These are phyloP conservation scores for Iris macrosiphon DNA, from an alignment of 106 monocot genomes.

Conservation along the genomic window DNA sequence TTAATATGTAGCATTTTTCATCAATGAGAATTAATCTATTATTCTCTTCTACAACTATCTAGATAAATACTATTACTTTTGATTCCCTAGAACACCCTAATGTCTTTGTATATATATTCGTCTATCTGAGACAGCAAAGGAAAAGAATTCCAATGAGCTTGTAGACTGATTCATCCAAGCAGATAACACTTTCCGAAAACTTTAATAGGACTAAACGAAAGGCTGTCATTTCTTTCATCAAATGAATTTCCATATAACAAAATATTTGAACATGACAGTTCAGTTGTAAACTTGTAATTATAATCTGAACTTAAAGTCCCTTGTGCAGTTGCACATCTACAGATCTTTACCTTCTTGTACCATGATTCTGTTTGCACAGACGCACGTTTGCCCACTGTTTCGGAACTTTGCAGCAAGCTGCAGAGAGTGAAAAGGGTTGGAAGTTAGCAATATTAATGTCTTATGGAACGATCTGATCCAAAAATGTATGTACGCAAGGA, in stretches of 20 bases:
- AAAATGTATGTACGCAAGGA: background rate
- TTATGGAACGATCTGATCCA: background rate
- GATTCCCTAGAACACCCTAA: too few relatives aligned
- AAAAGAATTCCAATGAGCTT: background rate
- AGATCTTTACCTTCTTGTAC: constrained; percentile 86
- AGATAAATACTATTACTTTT: too few relatives aligned
- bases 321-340: background rate
- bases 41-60: too few relatives aligned
- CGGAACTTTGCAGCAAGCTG: constrained; percentile 95
- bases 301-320: background rate
- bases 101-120: too few relatives aligned
- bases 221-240: background rate
- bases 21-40: too few relatives aligned
- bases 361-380: constrained; percentile 93
- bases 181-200: background rate
- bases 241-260: background rate
- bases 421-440: constrained; percentile 3
- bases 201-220: background rate
- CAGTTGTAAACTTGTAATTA: background rate
- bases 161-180: background rate
- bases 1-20: too few relatives aligned
- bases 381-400: constrained; percentile 96
- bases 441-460: background rate
- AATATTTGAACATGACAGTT: background rate
- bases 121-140: too few relatives aligned